phyloP scores from a whole-genome alignment of 768 basidiomycete genomes.

The Mycena albidolilacea region DNA sequence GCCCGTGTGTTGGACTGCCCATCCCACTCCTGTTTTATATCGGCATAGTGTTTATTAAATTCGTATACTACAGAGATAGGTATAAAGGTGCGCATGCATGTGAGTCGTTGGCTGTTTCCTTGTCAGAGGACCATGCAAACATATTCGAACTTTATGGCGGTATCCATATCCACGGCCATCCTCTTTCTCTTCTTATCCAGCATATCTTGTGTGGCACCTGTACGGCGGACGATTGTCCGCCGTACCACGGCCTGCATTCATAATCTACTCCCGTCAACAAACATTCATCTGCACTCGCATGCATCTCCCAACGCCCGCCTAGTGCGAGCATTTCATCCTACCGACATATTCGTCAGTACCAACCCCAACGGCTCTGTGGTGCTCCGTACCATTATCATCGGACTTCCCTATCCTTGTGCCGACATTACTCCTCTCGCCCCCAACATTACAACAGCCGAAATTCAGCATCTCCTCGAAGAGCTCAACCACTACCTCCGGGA shows the following conservation, averaged over 20 bases:
- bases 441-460: constrained; percentile 49
- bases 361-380: constrained; percentile 54
- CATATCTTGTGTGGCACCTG: background rate
- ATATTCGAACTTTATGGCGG: constrained; percentile 34
- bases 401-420: constrained; percentile 54
- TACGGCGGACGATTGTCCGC: background rate
- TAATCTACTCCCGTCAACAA: constrained; percentile 27
- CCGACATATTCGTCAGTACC: constrained; percentile 68
- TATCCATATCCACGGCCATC: constrained; percentile 27
- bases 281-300: constrained; percentile 41
- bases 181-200: constrained; percentile 18
- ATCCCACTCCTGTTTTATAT: constrained; percentile 6
- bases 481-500: constrained; percentile 55
- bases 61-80: constrained; percentile 12
- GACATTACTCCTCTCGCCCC: constrained; percentile 48
- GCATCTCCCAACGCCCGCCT: constrained; percentile 55
- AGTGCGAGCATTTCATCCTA: constrained; percentile 51
- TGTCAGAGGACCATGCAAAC: constrained; percentile 34
- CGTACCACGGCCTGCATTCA: constrained; percentile 14
- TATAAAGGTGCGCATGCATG: constrained; percentile 32
- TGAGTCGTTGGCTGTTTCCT: constrained; percentile 16
- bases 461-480: constrained; percentile 49
- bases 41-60: constrained; percentile 22
- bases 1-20: constrained; percentile 6
- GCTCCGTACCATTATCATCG: constrained; percentile 59